Percentiles rank a stretch among this genome's conserved stretches.
These are phyloP conservation scores for Gonium pectorale DNA, from an alignment of 139 green algal genomes.

Conservation along the genomic window DNA sequence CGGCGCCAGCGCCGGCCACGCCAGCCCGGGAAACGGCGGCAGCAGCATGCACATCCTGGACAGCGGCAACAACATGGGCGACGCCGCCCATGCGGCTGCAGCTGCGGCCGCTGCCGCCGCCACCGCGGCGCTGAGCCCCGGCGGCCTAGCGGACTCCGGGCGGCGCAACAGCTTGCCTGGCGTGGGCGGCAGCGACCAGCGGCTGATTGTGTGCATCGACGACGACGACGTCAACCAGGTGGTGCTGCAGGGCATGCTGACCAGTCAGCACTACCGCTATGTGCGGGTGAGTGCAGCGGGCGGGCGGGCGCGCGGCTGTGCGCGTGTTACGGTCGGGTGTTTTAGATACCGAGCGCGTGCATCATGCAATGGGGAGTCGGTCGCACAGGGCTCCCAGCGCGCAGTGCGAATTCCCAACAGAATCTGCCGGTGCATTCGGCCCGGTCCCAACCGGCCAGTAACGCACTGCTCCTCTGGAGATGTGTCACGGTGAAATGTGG, in stretches of 20 bases:
- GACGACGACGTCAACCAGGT: constrained; percentile 68
- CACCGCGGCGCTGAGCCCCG: neutral
- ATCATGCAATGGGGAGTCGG: too few species aligned
- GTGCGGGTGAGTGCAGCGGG: constrained; percentile 15
- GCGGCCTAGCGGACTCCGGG: too few species aligned
- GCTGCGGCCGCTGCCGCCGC: neutral
- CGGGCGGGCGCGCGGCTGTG: neutral
- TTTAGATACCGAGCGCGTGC: too few species aligned
- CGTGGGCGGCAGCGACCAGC: constrained; percentile 8
- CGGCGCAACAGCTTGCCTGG: neutral
- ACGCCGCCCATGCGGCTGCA: neutral
- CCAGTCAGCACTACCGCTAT: constrained; percentile 53
- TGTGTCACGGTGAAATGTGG: too few species aligned
- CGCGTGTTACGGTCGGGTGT: too few species aligned
- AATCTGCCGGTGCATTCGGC: too few species aligned
- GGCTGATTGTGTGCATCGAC: constrained; percentile 56
- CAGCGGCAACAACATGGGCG: neutral
- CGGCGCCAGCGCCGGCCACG: neutral
- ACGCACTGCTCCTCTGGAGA: too few species aligned
- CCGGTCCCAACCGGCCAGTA: too few species aligned
- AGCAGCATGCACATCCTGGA: neutral
- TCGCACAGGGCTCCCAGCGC: too few species aligned
- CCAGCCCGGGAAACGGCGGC: neutral
- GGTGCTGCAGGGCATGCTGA: constrained; percentile 60
- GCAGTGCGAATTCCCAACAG: too few species aligned